Base-by-base conservation (phyloP, 805 yeast species). In the Wickerhamomyces ciferrii region DNA sequence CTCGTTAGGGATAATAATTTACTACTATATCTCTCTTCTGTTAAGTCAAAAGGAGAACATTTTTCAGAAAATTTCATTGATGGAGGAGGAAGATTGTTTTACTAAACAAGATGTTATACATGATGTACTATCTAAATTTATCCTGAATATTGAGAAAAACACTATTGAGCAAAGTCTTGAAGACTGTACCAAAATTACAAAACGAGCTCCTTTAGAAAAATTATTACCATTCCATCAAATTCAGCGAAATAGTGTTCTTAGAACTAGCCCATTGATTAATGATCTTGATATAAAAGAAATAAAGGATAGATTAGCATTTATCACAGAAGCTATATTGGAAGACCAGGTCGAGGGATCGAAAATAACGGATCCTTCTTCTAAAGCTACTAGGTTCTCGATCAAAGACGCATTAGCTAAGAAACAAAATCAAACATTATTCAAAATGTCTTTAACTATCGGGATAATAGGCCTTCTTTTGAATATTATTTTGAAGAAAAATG, bases 1-100 rank as follows among this genome's bases (percentile, higher is more conserved):
- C 43, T 78, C 86, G 1, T 75, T 86, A 45, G 55, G 71, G 2
- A 66, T 75, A 15, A 74, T 79, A 6, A 56, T 87, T 11, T 81
- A 84, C 50, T 58, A 89, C 17, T 90, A 86, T 61, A 76, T 75
- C 1, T 66, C 87, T 18, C 62, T 83, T 5, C 55, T 87, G 24
- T 38, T 76, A 2, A 58, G 65, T 25, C 71, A 71, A 42, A 78
- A 76, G 51, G 69, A 68, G 2, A 67, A 65, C 5, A 67, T 86
- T 1, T 53, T 77, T 18, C 51, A 58, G 39, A 61, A 60, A 29
- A 29, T 54, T 1, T 2, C 48, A 31, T 59, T 61, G 46, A 50
- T 37, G 29, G 68, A 61, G 5, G 63, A 66, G 2, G 39, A 37
- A 13, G 27, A 37, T 17, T 15, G 25, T 13, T 37, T 37, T 18